A percentile compares a stretch with the other conserved stretches of the same genome.
These are phyloP conservation scores for Candolleomyces efflorescens DNA, from an alignment of 768 basidiomycete species.

Conservation along the genomic window DNA sequence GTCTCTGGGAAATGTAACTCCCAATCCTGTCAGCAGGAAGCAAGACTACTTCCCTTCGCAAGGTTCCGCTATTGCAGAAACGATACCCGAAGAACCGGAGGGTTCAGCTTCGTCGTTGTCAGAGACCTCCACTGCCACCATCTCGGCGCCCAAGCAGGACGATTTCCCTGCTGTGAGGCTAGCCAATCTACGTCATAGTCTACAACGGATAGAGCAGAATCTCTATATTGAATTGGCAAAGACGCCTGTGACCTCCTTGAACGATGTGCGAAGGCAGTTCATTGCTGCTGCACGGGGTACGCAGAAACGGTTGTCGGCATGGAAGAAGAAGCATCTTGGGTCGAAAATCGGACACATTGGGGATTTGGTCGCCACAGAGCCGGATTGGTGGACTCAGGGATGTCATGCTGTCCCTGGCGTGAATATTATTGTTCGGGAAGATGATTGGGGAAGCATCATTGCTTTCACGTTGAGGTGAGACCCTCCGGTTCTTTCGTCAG, in stretches of 20 bases:
- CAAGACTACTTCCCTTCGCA: conserved; percentile 8
- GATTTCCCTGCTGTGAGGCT: conserved; percentile 38
- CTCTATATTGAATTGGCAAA: conserved; percentile 52
- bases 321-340: conserved; percentile 61
- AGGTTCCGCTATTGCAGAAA: conserved; percentile 5
- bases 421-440: conserved; percentile 61
- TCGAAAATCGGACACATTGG: conserved; percentile 20
- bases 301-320: conserved; percentile 49
- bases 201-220: conserved; percentile 55
- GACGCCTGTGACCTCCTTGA: conserved; percentile 44
- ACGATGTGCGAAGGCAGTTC: conserved; percentile 61
- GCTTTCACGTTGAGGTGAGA: conserved; percentile 68
- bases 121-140: conserved; percentile 8
- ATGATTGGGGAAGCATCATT: conserved; percentile 77
- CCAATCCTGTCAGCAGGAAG: conserved; percentile 4
- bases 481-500: background rate
- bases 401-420: conserved; percentile 66
- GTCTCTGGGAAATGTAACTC: background rate
- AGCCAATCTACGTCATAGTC: conserved; percentile 46
- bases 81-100: background rate
- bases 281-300: conserved; percentile 48
- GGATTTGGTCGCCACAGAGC: conserved; percentile 36
- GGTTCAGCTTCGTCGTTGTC: conserved; percentile 1
- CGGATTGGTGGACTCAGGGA: conserved; percentile 60
- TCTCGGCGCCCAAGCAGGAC: conserved; percentile 13